Percentiles rank a stretch among this genome's conserved stretches.
These are phyloP conservation scores for Anisodus acutangulus DNA, from an alignment of 257 asterid genomes.

Conservation along the genomic window DNA sequence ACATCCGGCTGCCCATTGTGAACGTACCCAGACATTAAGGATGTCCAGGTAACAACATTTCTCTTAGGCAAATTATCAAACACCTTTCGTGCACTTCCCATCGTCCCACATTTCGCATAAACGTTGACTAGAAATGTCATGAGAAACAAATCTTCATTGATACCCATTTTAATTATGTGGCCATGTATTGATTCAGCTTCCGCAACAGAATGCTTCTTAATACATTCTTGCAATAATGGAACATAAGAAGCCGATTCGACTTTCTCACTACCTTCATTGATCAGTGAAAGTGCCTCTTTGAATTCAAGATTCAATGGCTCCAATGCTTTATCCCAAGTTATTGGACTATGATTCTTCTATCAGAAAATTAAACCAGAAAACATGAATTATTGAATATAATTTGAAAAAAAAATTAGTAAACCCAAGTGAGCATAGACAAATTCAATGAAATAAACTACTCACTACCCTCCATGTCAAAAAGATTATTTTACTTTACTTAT, in stretches of 20 bases:
- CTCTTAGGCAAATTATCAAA: constrained; percentile 67
- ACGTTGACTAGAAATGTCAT: constrained; percentile 79
- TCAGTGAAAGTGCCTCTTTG: constrained; percentile 50
- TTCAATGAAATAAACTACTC: not conserved
- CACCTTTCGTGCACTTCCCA: constrained; percentile 64
- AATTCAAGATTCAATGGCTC: constrained; percentile 50
- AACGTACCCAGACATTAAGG: constrained; percentile 78
- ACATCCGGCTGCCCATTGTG: constrained; percentile 57
- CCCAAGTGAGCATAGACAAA: not conserved
- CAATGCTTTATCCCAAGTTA: constrained; percentile 49
- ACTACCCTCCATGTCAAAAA: too few species aligned
- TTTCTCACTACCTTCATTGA: constrained; percentile 47
- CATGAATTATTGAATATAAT: not conserved
- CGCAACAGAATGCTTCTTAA: constrained; percentile 50
- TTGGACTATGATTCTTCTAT: constrained; percentile 50
- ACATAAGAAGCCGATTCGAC: constrained; percentile 62
- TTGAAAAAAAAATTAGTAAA: not conserved
- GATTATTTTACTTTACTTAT: too few species aligned
- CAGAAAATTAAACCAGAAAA: constrained; percentile 27
- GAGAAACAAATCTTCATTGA: constrained; percentile 59
- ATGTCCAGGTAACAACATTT: constrained; percentile 87
- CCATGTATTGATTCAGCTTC: constrained; percentile 62
- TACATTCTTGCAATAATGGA: constrained; percentile 72
- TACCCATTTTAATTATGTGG: constrained; percentile 70
- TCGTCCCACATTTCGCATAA: constrained; percentile 67